Percentiles rank a stretch among this genome's conserved stretches.
phyloP scores from a whole-genome alignment of 2,329 filamentous ascomycete species.

The Talaromyces amestolkiae region DNA sequence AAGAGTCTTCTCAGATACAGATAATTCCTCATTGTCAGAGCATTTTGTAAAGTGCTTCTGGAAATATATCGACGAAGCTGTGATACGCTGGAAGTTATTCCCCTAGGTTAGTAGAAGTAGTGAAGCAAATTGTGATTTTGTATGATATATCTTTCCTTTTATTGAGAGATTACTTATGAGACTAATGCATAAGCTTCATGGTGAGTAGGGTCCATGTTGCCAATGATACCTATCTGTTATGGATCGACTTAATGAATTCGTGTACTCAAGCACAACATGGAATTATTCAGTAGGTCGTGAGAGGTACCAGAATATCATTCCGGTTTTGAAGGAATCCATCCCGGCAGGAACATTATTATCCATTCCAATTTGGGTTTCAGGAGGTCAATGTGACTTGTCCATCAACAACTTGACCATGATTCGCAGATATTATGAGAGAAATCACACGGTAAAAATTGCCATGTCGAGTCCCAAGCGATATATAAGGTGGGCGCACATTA shows the following conservation, averaged over 20 bases:
- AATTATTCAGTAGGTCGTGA: neutral
- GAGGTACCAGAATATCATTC: neutral
- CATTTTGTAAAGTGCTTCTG: neutral
- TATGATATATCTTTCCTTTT: neutral
- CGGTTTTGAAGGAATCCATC: too few relatives aligned
- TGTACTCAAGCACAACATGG: neutral
- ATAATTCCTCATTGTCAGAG: neutral
- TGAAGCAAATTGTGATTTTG: neutral
- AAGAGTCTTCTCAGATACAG: neutral
- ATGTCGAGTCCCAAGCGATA: neutral
- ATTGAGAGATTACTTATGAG: neutral
- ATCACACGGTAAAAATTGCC: neutral
- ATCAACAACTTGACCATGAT: neutral
- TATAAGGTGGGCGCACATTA: neutral
- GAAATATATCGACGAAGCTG: neutral
- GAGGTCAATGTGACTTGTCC: neutral
- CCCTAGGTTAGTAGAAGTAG: neutral
- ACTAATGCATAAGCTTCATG: neutral
- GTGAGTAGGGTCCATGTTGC: neutral
- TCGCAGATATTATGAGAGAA: neutral
- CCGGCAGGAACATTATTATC: neutral
- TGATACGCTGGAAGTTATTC: neutral
- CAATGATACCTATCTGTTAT: neutral
- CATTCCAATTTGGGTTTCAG: neutral
- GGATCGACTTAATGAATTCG: neutral